Evolutionary conservation across 371 early-diverging fungal genomes (phyloP), one percentile per base, ranked within the genome.

Genomic region (Apophysomyces elegans): DNA sequence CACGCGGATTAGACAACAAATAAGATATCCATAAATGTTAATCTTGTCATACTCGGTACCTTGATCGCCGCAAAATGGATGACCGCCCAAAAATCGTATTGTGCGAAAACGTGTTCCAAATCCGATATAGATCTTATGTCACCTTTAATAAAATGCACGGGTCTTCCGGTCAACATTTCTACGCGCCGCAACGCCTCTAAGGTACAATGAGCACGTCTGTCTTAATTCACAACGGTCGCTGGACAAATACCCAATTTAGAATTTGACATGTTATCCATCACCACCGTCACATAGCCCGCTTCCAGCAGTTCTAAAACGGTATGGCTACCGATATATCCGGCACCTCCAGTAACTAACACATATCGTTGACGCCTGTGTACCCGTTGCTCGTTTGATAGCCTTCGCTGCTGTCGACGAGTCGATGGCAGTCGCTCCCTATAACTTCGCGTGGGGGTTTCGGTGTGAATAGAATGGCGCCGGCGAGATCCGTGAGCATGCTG

Each of bases 61-160:
- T 96, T 96, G 61, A 93, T 79, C 1, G 93, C 96, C 0, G 96
- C 96, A 74, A 96, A 95, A 72, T 96, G 96, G 67, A 96, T 85
- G 6, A 96, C 95, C 60, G 91, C 88, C 72, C 78, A 79, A 64
- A 96, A 84, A 13, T 72, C 64, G 72, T 90, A 87, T 56, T 83
- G 70, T 32, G 64, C 41, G 74, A 95, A 95, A 44, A 94, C 85
- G 7, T 60, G 69, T 21, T 79, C 83, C 16, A 93, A 73, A 45
- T 75, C 81, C 35, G 64, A 68, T 59, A 70, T 69, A 18, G 67
- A 68, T 46, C 79, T 79, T 35, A 80, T 75, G 70, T 78, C 77
- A 32, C 77, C 80, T 50, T 80, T 70, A 5, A 79, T 66, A 58
- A 80, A 83, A 9, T 75, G 68, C 41, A 84, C 68, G 13, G 75